These are phyloP conservation scores for Ilyonectria sp. DNA, from an alignment of 2,329 filamentous ascomycete genomes.

Conservation along the genomic window DNA sequence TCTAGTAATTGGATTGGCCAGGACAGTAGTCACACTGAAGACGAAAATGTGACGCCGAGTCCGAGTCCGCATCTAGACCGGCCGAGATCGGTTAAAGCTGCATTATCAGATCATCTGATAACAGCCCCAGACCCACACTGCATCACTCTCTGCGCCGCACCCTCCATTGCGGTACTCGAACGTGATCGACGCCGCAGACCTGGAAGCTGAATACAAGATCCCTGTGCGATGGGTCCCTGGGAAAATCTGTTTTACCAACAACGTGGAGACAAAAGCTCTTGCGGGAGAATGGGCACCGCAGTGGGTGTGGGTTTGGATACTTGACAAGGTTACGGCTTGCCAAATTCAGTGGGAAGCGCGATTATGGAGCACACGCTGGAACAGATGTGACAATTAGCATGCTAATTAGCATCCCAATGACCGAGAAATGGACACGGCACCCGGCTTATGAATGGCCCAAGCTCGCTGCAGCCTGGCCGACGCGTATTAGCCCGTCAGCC, in stretches of 20 bases:
- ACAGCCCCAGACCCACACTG: background rate
- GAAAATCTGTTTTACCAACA: background rate
- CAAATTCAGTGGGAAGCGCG: background rate
- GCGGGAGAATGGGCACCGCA: background rate
- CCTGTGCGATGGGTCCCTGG: background rate
- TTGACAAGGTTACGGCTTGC: background rate
- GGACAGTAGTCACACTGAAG: background rate
- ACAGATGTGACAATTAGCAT: background rate
- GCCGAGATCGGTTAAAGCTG: conserved; percentile 27
- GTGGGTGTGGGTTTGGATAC: background rate
- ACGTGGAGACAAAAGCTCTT: background rate
- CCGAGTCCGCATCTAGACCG: background rate
- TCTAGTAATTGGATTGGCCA: background rate
- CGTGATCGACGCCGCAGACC: background rate
- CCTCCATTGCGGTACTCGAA: background rate
- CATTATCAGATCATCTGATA: conserved; percentile 22
- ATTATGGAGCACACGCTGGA: background rate
- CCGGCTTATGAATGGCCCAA: background rate
- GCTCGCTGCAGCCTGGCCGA: background rate
- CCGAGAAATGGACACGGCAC: background rate
- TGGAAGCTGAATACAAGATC: background rate
- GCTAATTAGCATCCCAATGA: background rate
- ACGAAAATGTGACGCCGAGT: background rate
- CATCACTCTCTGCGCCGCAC: background rate
- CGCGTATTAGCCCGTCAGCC: background rate